Evolutionary conservation across 352 stramenopile species (phyloP).

Genomic region (Elongisporangium anandrum): DNA sequence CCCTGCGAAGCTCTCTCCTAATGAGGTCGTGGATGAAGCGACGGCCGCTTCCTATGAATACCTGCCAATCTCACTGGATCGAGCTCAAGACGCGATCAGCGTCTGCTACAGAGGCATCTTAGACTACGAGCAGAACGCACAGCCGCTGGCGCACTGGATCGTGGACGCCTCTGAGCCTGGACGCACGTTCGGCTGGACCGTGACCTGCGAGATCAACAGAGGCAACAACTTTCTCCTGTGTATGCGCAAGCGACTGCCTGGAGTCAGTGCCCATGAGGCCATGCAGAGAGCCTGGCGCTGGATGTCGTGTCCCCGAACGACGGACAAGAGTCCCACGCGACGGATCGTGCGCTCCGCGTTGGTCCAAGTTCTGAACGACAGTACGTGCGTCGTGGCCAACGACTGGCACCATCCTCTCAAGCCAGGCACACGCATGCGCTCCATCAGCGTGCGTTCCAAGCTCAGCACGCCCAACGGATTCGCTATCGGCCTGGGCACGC

Average conservation of each 20-base stretch:
- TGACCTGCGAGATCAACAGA: slow-evolving; percentile 29
- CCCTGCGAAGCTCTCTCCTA: background rate
- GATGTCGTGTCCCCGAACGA: slow-evolving; percentile 2
- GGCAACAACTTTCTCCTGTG: slow-evolving; percentile 42
- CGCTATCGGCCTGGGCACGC: slow-evolving; percentile 49
- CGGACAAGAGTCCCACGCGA: slow-evolving; percentile 5
- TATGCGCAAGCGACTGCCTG: slow-evolving; percentile 40
- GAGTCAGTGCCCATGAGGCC: slow-evolving; percentile 30
- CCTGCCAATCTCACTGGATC: slow-evolving; percentile 42
- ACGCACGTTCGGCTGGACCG: slow-evolving; percentile 47
- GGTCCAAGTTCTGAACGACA: slow-evolving; percentile 46
- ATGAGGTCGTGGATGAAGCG: background rate
- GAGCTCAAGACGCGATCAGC: slow-evolving; percentile 46
- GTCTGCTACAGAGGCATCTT: slow-evolving; percentile 53
- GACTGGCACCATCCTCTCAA: slow-evolving; percentile 47
- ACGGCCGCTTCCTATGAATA: slow-evolving; percentile 24
- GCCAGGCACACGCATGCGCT: slow-evolving; percentile 40
- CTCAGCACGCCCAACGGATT: slow-evolving; percentile 44
- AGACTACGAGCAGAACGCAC: slow-evolving; percentile 39
- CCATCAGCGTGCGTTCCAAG: slow-evolving; percentile 38
- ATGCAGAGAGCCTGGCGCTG: slow-evolving; percentile 38
- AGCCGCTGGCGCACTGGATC: slow-evolving; percentile 13
- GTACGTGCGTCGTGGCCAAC: slow-evolving; percentile 32
- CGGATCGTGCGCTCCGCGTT: slow-evolving; percentile 34
- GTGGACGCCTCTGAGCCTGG: slow-evolving; percentile 1